Conservation (phyloP, 352 stramenopile species). For the Globisporangium cylindrosporum region DNA sequence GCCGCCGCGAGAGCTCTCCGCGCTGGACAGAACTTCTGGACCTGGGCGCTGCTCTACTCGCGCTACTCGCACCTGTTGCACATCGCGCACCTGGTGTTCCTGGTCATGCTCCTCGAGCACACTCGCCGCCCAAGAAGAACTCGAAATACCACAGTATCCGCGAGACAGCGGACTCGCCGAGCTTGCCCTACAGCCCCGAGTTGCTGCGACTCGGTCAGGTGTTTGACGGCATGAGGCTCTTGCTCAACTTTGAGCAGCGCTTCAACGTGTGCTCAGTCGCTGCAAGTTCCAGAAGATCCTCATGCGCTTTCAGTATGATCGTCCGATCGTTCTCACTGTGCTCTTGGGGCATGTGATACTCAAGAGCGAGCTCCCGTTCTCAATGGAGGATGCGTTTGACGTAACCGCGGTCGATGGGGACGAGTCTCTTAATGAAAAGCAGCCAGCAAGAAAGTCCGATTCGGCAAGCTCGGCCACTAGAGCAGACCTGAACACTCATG, state of each 20-base stretch:
- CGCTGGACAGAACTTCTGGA: conserved; percentile 1
- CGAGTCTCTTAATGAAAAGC: background rate
- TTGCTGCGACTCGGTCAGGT: conserved; percentile 29
- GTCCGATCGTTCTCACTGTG: conserved; percentile 28
- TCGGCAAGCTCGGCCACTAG: background rate
- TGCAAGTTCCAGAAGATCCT: conserved; percentile 32
- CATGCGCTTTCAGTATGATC: conserved; percentile 27
- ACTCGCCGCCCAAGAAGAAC: background rate
- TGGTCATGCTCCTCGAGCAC: conserved; percentile 8
- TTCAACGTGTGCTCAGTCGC: conserved; percentile 37
- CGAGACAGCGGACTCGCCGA: background rate
- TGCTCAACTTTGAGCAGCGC: conserved; percentile 46
- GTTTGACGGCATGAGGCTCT: conserved; percentile 48
- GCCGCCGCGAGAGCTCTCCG: background rate
- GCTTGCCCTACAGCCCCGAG: background rate
- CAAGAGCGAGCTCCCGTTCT: conserved; percentile 28
- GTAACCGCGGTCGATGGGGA: background rate
- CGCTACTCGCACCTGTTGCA: conserved; percentile 18
- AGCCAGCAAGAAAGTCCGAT: background rate
- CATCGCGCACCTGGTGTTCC: conserved; percentile 5
- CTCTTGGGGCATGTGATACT: conserved; percentile 33
- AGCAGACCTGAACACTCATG: background rate
- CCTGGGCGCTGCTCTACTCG: conserved; percentile 14
- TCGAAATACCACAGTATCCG: background rate
- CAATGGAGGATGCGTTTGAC: background rate